Base-by-base conservation (phyloP, 2,329 filamentous ascomycete species). In the Orbilia blumenaviensis region DNA sequence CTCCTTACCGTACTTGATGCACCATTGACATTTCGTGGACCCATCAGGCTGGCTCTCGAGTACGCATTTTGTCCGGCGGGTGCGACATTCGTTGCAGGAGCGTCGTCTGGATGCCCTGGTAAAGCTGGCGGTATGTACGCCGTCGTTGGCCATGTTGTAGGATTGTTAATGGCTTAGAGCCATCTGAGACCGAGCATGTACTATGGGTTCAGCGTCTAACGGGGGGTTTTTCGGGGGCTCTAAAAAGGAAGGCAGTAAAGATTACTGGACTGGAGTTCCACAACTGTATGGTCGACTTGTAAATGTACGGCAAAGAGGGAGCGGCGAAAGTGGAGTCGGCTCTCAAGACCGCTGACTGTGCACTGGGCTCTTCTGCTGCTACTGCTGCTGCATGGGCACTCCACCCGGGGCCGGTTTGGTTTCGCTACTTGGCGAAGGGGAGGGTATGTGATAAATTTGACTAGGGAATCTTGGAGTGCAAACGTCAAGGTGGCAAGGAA, bases 21-120 rank as follows among this genome's bases (percentile, higher is more conserved):
- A 79, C 78, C 78, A 79, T 36, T 76, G 64, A 38, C 78, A 79
- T 46, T 74, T 79, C n/a, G 63, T 78, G 27, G 76, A 78, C 18
- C 78, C 73, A 34, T 79, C 78, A 10, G 72, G 72, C 60, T 76
- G 64, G 18, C 41, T 54, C 38, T 50, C 48, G 27, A 79, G 61
- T n/a, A 75, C 78, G 48, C 78, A 79, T 66, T 76, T 77, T 46
- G 78, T 75, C 41, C 78, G 78, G 23, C 78, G 72, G 52, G 60
- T 71, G 18, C 78, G 68, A 56, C 78, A 79, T 56, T 78, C 73
- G n/a, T 78, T 77, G 46, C 78, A 79, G n/a, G 78, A 79, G 21
- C 77, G 72, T 66, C 62, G 54, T 61, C 61, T 76, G 56, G 58
- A 69, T 36, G 54, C 54, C 62, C 62, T 76, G 48, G 72, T 29